Evolutionary conservation across 2,329 filamentous ascomycete genomes (phyloP).

Genomic region (Xylariaceae sp.): DNA sequence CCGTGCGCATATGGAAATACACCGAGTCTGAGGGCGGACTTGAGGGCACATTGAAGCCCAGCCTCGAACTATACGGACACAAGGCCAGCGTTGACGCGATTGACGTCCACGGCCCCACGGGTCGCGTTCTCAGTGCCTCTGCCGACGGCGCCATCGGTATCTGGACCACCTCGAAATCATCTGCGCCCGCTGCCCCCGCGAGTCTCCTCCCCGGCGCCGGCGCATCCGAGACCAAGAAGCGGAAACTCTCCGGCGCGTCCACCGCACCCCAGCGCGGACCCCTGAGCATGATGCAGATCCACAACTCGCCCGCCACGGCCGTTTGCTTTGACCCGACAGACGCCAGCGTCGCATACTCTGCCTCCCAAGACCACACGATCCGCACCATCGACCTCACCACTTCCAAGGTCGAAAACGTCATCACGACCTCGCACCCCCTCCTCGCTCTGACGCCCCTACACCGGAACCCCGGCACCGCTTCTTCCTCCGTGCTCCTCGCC

Average conservation of each 20-base stretch:
- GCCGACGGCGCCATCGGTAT: constrained; percentile 79
- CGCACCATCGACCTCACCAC: constrained; percentile 90
- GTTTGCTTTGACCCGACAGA: constrained; percentile 82
- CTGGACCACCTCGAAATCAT: constrained; percentile 76
- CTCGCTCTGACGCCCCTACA: constrained; percentile 72
- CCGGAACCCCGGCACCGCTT: constrained; percentile 41
- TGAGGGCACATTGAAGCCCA: constrained; percentile 60
- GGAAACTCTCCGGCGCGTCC: constrained; percentile 59
- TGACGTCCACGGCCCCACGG: constrained; percentile 66
- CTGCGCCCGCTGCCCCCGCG: constrained; percentile 67
- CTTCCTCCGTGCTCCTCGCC: constrained; percentile 44
- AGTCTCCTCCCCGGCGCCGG: constrained; percentile 62
- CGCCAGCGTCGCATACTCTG: constrained; percentile 82
- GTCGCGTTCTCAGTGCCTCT: constrained; percentile 78
- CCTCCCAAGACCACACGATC: constrained; percentile 85
- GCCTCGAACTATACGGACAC: constrained; percentile 80
- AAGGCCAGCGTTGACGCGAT: constrained; percentile 67
- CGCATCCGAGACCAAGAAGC: constrained; percentile 63
- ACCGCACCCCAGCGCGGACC: constrained; percentile 68
- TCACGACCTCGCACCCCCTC: constrained; percentile 78
- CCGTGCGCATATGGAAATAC: constrained; percentile 87
- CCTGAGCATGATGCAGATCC: constrained; percentile 64
- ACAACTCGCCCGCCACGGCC: constrained; percentile 70
- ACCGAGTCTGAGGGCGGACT: constrained; percentile 58
- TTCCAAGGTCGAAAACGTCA: constrained; percentile 67